Base-by-base conservation (phyloP, 306 rosid genomes). In the Cicer pinnatifidum region DNA sequence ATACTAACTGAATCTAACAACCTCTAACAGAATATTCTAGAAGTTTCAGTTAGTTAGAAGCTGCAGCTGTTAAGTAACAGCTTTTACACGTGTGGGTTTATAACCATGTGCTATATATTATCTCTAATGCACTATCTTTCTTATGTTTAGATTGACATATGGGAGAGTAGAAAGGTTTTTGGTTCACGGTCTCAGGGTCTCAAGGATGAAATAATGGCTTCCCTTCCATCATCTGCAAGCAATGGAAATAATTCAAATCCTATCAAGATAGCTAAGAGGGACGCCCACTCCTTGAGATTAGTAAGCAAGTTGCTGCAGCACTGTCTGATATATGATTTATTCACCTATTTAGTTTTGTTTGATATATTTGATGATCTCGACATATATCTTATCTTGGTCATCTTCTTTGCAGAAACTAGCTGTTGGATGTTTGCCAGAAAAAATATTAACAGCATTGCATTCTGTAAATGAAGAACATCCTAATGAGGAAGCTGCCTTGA, bases 81-180 rank as follows among this genome's bases (percentile, higher is more conserved):
- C 35, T 28, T 28, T 28, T 28, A 28, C 35, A 28, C 5, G 0
- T 28, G 35, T 28, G 35, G 35, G 35, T 28, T 28, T 28, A 28
- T 28, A 28, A 28, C 5, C 35, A 28, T 28, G 35, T 28, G 5
- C 35, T 28, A 28, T 28, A 28, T 28, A 28, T 28, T 28, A 28
- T 28, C 35, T 28, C 35, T 28, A 28, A 28, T 28, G 0, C 35
- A 28, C 35, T 7, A 6, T 50, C 90, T 45, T 8, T 43, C 17
- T 11, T 66, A 19, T 82, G 74, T 71, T 75, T 81, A 93, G 98
- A 90, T 93, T 83, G 89, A 82, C 78, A 89, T 93, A 69, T 93
- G 98, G 98, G 97, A 93, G 65, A 96, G 85, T 71, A 84, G 98
- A 75, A 92, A 93, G 85, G 97, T 93, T 85, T 91, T 93, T 85